Conservation (phyloP, 495 filamentous ascomycete species). For the Cercophora sp. region DNA sequence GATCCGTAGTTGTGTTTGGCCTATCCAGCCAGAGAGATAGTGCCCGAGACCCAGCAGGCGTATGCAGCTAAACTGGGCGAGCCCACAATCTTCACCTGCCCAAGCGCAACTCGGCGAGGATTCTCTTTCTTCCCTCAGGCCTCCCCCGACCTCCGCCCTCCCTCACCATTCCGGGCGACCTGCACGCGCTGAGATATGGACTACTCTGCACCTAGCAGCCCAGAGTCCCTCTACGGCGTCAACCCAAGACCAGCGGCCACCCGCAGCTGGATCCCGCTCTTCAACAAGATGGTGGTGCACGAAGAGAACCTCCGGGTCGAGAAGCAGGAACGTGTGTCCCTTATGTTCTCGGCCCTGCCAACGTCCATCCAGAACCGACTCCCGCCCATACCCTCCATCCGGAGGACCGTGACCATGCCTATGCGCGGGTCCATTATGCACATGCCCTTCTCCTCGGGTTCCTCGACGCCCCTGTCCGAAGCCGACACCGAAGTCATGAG, state of each 20-base stretch:
- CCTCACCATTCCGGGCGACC: too few species aligned
- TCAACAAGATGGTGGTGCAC: constrained; percentile 4
- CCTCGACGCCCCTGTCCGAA: constrained; percentile 11
- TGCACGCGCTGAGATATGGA: too few species aligned
- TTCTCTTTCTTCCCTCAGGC: too few species aligned
- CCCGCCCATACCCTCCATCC: constrained; percentile 22
- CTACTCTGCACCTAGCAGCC: too few species aligned
- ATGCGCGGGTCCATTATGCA: not conserved
- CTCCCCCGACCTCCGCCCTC: too few species aligned
- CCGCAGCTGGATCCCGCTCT: not conserved
- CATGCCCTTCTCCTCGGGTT: constrained; percentile 2
- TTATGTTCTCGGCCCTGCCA: constrained; percentile 29
- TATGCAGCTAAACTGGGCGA: too few species aligned
- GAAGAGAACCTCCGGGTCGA: constrained; percentile 11
- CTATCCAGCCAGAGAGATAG: too few species aligned
- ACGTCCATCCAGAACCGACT: constrained; percentile 27
- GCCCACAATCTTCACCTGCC: too few species aligned
- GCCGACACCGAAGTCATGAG: constrained; percentile 12
- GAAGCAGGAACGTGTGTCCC: constrained; percentile 24
- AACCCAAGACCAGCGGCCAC: not conserved
- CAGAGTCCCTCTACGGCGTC: too few species aligned
- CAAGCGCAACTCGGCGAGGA: too few species aligned
- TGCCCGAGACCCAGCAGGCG: too few species aligned
- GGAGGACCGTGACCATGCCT: constrained; percentile 9
- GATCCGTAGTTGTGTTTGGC: too few species aligned